These are phyloP conservation scores for Inga leiocalycina DNA, from an alignment of 306 rosid genomes.

Conservation along the genomic window DNA sequence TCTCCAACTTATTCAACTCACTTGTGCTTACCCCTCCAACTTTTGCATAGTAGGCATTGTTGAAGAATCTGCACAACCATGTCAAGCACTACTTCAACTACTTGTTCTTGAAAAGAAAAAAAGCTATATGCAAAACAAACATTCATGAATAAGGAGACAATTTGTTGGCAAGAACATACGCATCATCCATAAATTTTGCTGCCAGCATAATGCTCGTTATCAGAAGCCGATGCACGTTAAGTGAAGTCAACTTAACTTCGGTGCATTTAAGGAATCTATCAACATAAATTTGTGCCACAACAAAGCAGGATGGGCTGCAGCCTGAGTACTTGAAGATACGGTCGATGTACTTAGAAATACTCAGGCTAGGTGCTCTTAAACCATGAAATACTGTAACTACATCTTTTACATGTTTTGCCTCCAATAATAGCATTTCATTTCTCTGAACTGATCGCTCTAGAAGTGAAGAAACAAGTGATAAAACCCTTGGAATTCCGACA, in stretches of 20 bases:
- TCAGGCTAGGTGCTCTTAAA: conserved; percentile 71
- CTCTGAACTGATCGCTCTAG: conserved; percentile 75
- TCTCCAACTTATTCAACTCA: conserved; percentile 88
- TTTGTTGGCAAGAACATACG: conserved; percentile 56
- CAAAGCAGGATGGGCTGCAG: conserved; percentile 97
- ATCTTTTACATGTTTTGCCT: conserved; percentile 51
- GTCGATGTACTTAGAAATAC: conserved; percentile 73
- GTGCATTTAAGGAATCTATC: conserved; percentile 73
- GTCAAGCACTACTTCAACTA: conserved; percentile 11
- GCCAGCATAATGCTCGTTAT: conserved; percentile 94
- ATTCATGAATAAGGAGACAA: conserved; percentile 6
- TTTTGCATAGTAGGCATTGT: conserved; percentile 94
- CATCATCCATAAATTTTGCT: conserved; percentile 87
- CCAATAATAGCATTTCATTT: conserved; percentile 61
- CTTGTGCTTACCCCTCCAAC: conserved; percentile 90
- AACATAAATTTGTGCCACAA: conserved; percentile 71
- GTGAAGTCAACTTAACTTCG: conserved; percentile 69
- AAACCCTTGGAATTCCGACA: conserved; percentile 69
- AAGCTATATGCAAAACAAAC: neutral
- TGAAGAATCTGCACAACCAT: conserved; percentile 74
- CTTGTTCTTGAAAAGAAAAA: neutral
- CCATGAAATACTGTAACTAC: conserved; percentile 81
- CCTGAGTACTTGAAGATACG: conserved; percentile 91
- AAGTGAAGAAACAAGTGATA: conserved; percentile 77
- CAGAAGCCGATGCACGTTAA: conserved; percentile 86